Conservation (phyloP, 257 asterid genomes). For the Solanum paucissectum region DNA sequence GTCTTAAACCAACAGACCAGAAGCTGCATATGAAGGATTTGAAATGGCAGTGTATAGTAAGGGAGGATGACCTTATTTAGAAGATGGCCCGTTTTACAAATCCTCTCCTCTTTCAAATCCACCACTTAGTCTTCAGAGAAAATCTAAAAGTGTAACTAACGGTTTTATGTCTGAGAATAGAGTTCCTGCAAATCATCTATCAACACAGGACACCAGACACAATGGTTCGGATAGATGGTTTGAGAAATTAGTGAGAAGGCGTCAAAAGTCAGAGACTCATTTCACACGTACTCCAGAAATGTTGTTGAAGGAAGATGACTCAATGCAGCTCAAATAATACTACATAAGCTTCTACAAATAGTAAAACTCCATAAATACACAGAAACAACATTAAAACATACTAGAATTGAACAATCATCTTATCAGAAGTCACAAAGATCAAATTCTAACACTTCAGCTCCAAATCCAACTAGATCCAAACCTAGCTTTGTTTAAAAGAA, state of each 20-base stretch:
- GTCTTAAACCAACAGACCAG: conserved; percentile 27
- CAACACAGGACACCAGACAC: conserved; percentile 20
- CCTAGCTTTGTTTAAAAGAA: background rate
- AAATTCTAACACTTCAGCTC: background rate
- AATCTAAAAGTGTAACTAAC: conserved; percentile 51
- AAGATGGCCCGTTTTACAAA: conserved; percentile 31
- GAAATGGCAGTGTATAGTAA: conserved; percentile 51
- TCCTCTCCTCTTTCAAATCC: conserved; percentile 25
- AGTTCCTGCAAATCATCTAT: conserved; percentile 16
- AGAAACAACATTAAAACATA: background rate
- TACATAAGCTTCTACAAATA: background rate
- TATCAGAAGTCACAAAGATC: background rate
- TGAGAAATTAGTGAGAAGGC: conserved; percentile 39
- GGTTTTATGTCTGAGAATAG: conserved; percentile 35
- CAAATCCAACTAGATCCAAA: background rate
- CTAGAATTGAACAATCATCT: background rate
- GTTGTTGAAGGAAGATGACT: conserved; percentile 33
- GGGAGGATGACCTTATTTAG: conserved; percentile 34
- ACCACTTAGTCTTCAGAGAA: conserved; percentile 41
- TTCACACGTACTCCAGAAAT: conserved; percentile 47
- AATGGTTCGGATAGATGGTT: conserved; percentile 12
- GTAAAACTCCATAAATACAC: background rate
- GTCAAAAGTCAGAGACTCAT: conserved; percentile 46
- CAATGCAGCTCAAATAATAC: background rate
- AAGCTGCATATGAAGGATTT: conserved; percentile 30